phyloP scores from a whole-genome alignment of 352 stramenopile genomes.

The Phytophthora citricola region DNA sequence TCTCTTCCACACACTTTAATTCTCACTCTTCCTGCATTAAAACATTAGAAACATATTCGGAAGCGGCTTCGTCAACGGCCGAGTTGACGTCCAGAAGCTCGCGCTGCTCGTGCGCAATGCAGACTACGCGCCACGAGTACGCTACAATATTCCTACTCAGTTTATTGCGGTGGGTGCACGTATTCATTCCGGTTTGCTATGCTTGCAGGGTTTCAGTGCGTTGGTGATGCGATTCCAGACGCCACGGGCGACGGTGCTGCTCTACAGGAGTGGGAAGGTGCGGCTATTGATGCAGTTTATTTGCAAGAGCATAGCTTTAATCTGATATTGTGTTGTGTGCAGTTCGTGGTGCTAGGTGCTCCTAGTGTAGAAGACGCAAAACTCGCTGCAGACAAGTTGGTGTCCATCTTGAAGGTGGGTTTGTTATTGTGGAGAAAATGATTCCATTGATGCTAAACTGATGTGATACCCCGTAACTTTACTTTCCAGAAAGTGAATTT shows the following conservation, averaged over 20 bases:
- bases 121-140: slow-evolving; percentile 67
- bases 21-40: neutral
- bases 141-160: neutral
- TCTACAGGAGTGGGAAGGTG: slow-evolving; percentile 78
- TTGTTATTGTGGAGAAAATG: neutral
- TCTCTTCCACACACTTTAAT: neutral
- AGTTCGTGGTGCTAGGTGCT: slow-evolving; percentile 75
- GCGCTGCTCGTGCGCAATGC: slow-evolving; percentile 76
- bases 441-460: neutral
- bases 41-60: slow-evolving; percentile 64
- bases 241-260: slow-evolving; percentile 60
- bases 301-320: neutral
- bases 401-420: slow-evolving; percentile 61
- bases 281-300: neutral
- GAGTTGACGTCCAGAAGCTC: slow-evolving; percentile 67
- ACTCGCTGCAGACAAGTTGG: slow-evolving; percentile 60
- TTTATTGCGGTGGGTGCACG: neutral
- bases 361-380: slow-evolving; percentile 47
- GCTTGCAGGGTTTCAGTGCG: slow-evolving; percentile 60
- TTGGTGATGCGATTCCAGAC: slow-evolving; percentile 70
- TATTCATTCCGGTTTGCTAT: neutral
- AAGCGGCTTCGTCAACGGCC: slow-evolving; percentile 58
- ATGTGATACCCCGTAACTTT: neutral
- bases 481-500: slow-evolving; percentile 65
- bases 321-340: neutral